Evolutionary conservation across 768 basidiomycete genomes (phyloP), one percentile per base, ranked within the genome.

Genomic region (Chalciporus chontae): DNA sequence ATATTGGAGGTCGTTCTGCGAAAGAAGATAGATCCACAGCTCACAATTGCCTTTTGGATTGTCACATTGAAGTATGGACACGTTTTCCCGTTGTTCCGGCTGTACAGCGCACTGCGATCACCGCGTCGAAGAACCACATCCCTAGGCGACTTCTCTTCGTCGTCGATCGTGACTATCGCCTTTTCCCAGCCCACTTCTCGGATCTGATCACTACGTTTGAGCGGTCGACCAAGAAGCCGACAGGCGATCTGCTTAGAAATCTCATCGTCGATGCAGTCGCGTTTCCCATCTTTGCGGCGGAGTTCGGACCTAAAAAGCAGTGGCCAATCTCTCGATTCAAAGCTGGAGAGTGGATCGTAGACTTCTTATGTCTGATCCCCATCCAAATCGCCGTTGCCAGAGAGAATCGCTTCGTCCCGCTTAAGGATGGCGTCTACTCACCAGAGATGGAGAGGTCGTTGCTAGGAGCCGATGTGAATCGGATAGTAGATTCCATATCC

Each of bases 361-460:
- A 82, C 23, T 57, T 84, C 1, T 58, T 84, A 8, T 84, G 82
- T 48, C 69, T 85, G n/a, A 81, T 84, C 45, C 82, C 83, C 1
- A 82, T 84, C 26, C 83, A 84, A 40, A 69, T 84, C 24, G 83
- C 81, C 0, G 66, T 85, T 23, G 77, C 81, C 5, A 68, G 72
- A 24, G 81, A 83, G 38, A 84, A 84, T 61, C 68, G 80, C 3
- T 83, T 84, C 50, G 51, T 85, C 29, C 82, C 83, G 1, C 55
- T 84, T 1, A 83, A 81, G 51, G 78, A 84, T 58, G 79, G 79
- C 0, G 69, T 82, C 0, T 70, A 66, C 32, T 81, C 80, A 0
- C 50, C 67, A 0, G 71, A 75, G 18, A 68, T 78, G 17, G 82
- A 84, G 52, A 73, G 71, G 45, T 71, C 75, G 1, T 61, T 84